Percentiles rank a stretch among this genome's conserved stretches.
phyloP scores from a whole-genome alignment of 225 moss, liverwort and hornwort species.

The Marchantia paleacea region DNA sequence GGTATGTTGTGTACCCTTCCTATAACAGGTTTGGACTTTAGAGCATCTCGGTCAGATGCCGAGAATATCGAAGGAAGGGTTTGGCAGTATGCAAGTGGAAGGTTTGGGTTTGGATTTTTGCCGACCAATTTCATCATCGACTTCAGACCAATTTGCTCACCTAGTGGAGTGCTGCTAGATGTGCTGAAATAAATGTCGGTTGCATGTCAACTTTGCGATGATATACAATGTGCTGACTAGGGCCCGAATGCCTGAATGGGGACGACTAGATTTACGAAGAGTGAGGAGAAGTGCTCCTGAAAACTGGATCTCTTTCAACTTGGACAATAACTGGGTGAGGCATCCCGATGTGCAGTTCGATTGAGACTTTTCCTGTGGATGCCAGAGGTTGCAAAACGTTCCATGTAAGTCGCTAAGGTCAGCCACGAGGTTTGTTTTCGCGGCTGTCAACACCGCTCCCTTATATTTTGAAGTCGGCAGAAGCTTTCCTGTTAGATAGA shows the following conservation, averaged over 20 bases:
- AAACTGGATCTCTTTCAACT: too few species aligned
- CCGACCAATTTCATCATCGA: conserved; percentile 56
- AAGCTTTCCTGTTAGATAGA: too few species aligned
- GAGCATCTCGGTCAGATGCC: conserved; percentile 25
- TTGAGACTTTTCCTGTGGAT: too few species aligned
- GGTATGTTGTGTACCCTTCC: conserved; percentile 65
- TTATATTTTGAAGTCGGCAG: too few species aligned
- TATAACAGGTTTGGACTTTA: conserved; percentile 41
- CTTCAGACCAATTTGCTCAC: conserved; percentile 75
- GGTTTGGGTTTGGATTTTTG: conserved; percentile 73
- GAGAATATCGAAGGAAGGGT: conserved; percentile 57
- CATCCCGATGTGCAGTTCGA: too few species aligned
- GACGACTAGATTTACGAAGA: neutral
- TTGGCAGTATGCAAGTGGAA: conserved; percentile 93
- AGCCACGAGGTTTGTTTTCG: too few species aligned
- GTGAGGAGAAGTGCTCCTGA: neutral
- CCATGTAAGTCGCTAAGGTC: too few species aligned
- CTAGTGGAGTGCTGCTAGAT: conserved; percentile 37
- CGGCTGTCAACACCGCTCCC: too few species aligned
- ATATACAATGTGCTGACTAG: neutral
- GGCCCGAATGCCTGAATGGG: neutral
- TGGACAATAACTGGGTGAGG: too few species aligned
- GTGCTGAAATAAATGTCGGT: conserved; percentile 22
- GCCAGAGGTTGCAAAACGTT: too few species aligned
- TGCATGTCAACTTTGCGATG: neutral